Evolutionary conservation across 331 rosid genomes (phyloP), one percentile per base, ranked within the genome.

Genomic region (Prunus yedoensis): DNA sequence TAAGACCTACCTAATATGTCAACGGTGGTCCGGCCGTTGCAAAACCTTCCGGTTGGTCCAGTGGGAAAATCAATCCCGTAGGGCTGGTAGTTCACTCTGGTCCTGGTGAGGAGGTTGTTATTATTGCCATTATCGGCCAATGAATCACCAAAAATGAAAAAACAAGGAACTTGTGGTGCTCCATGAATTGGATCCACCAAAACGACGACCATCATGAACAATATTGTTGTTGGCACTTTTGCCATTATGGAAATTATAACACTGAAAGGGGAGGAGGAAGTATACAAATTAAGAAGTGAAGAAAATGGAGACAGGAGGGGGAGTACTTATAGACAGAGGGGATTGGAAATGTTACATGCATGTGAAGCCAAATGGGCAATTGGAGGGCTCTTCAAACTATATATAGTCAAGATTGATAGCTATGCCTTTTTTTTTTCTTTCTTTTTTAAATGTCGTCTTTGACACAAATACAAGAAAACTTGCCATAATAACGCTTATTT

Each of bases 131-230:
- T 57, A 13, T 91, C 97, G 7, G 77, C 73, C 13, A 91, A 67
- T 18, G 97, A 89, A 68, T 91, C 95, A 1, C 95, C 97, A 51
- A 91, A 23, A 4, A 87, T 79, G 86, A 88, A 91, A 32, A 63
- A 51, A 35, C 95, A 86, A 23, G 90, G 87, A 1, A 88, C 85
- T 80, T 80, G 74, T 0, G 83, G 86, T 49, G 41, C 30, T 74
- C 86, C 89, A 20, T 47, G 14, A 12, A 9, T 20, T 38, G 66
- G 45, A 8, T 57, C 5, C 28, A 68, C 38, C 65, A 71, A 30
- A 41, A 57, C 49, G 38, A 13, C 65, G 27, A 59, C 6, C 62
- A 1, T 57, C 8, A 57, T 23, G 30, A 57, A 57, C 21, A 4
- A 27, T 1, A 13, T 27, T 60, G 41, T n/a, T 25, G 10, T n/a